Base-by-base conservation (phyloP, 78 protist species). In the Guillardia theta region DNA sequence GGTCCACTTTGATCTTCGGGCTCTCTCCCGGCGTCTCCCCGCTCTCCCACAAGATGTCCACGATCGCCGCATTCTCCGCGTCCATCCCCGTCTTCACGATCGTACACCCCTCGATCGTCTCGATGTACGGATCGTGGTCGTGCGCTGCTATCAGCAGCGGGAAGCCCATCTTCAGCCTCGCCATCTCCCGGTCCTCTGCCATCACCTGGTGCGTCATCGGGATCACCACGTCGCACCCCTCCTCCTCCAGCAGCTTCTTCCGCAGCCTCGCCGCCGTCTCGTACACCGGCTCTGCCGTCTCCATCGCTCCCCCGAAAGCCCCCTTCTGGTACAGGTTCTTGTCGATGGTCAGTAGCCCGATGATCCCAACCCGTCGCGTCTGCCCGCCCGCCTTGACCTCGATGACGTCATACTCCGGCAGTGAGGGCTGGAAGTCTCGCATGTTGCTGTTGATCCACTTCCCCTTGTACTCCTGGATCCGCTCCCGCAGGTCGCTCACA, bases 391-490 rank as follows among this genome's bases (percentile, higher is more conserved):
- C 9, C 19, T 21, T 24, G 27, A 92, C 88, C 19, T 62, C 88
- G 18, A 92, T 41, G 27, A 92, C 22, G 24, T 21, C 87, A 54
- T 44, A 70, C 41, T 18, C 48, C 27, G 94, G 94, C 70, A 92
- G 94, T 22, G 48, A 39, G 22, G 48, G 2, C 8, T 30, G 3
- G 62, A 76, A 77, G n/a, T 15, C 24, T 19, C 48, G 53, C 88
- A 93, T 93, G 92, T 93, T 93, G 92, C 48, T 48, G 53, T 77
- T 93, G 46, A 93, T 4, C 95, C 95, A 93, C 24, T 0, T 0
- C 44, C 83, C 83, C 77, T 80, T 2, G 80, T 22, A 70, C 92
- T 93, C 95, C 6, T 3, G 36, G 80, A 93, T 80, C 27, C 95
- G 80, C 53, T 76, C 10, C 27, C 9, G 53, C 80, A 93, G 92